A percentile compares a stretch with the other conserved stretches of the same genome.
phyloP scores from a whole-genome alignment of 805 yeast species.

The Candida namnaoensis region DNA sequence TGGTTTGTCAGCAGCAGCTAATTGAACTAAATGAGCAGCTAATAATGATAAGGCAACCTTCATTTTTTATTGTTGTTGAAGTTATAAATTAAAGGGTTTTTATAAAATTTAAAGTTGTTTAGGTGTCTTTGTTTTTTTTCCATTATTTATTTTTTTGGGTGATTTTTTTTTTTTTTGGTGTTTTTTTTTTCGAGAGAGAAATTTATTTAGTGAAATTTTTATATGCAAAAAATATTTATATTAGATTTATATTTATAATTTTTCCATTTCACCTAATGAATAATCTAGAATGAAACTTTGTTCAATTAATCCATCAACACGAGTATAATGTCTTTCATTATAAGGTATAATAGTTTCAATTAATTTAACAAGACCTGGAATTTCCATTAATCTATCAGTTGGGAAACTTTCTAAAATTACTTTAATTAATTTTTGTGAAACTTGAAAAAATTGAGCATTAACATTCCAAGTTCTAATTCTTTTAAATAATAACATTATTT shows the following conservation, averaged over 20 bases:
- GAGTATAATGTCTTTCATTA: conserved; percentile 71
- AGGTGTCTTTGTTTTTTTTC: too few relatives aligned
- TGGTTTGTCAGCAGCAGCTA: too few relatives aligned
- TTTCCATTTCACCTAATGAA: conserved; percentile 70
- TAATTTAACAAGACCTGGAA: conserved; percentile 58
- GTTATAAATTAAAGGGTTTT: conserved; percentile 1
- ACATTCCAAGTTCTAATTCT: conserved; percentile 94
- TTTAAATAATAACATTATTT: conserved; percentile 51
- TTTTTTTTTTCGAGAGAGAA: background rate
- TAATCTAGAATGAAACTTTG: conserved; percentile 83
- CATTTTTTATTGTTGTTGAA: background rate
- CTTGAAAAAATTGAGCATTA: conserved; percentile 68
- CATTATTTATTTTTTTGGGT: too few relatives aligned
- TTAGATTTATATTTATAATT: conserved; percentile 5
- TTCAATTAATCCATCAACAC: conserved; percentile 76
- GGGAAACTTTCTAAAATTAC: conserved; percentile 51
- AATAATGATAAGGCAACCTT: too few relatives aligned
- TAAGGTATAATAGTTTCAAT: conserved; percentile 82
- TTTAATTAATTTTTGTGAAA: conserved; percentile 71
- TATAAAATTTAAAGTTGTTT: background rate
- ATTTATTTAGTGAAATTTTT: too few relatives aligned
- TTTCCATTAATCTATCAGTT: conserved; percentile 47
- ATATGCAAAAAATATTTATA: too few relatives aligned
- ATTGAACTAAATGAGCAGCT: too few relatives aligned
- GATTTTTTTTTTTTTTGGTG: background rate